Evolutionary conservation across 2,329 filamentous ascomycete genomes (phyloP).

Genomic region (Ceratocystis cacaofunesta): DNA sequence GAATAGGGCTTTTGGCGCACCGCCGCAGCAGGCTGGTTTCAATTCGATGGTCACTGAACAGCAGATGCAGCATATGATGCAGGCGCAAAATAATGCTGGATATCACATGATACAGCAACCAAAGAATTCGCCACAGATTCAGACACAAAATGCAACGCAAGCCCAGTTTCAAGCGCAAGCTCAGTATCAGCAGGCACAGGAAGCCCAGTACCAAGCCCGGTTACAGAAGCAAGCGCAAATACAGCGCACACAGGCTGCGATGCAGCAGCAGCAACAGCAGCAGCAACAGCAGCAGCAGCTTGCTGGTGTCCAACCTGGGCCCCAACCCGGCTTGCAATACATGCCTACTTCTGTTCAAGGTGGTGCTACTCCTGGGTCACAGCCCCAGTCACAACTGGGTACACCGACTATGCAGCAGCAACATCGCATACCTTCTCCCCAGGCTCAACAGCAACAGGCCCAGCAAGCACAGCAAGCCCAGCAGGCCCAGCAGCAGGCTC

Average conservation of each 20-base stretch:
- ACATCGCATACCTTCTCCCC: constrained; percentile 19
- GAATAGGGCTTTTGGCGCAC: background rate
- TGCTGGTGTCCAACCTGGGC: background rate
- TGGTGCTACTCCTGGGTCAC: background rate
- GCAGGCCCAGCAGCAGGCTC: background rate
- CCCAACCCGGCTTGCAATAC: background rate
- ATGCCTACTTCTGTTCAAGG: background rate
- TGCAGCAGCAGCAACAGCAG: constrained; percentile 11
- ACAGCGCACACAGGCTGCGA: constrained; percentile 14
- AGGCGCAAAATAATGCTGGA: constrained; percentile 18
- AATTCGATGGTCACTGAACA: constrained; percentile 20
- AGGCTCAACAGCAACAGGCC: constrained; percentile 19
- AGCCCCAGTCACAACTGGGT: background rate
- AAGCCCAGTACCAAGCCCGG: background rate
- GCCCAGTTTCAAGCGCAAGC: background rate
- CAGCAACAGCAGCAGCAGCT: constrained; percentile 1
- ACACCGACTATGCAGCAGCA: constrained; percentile 2
- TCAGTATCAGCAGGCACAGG: constrained; percentile 13
- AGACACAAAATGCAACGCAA: background rate
- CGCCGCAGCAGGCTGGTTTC: constrained; percentile 6
- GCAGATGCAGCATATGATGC: constrained; percentile 19
- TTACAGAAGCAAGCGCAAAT: constrained; percentile 11
- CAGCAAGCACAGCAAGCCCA: background rate
- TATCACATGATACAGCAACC: constrained; percentile 4
- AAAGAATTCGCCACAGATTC: background rate